Evolutionary conservation across 306 rosid genomes (phyloP), one percentile per base, ranked within the genome.

Genomic region (Begonia fuchsioides): DNA sequence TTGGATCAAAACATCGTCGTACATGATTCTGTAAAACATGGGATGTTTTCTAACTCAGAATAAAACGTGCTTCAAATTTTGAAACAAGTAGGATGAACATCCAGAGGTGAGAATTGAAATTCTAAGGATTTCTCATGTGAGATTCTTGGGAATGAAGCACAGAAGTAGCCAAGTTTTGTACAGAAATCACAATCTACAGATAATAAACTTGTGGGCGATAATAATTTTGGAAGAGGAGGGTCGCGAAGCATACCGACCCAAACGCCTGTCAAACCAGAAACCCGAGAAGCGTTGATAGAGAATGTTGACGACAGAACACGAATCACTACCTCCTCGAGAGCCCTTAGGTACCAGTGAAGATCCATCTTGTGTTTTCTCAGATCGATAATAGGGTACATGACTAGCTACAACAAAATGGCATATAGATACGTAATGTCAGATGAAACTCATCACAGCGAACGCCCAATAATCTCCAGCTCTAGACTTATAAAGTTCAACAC

Each of bases 261-360:
- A 67, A 88, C 97, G 58, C 97, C 93, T 14, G 93, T 88, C 38
- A 79, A 71, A 50, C 95, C 95, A 51, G 84, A 74, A 18, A 66
- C 32, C 51, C 84, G 69, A 20, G 93, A 73, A 15, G 95, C 93
- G 44, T 72, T 61, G 60, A 88, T 88, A 3, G 78, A 72, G 62
- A 81, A 88, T n/a, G 82, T 62, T 2, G 79, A 72, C 53, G 75
- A 78, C 51, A 88, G 77, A 61, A 70, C 80, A 35, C 84, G 74
- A 51, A 88, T 81, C 32, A 88, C 69, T 48, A 81, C 86, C 73
- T 84, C 93, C 66, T 88, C 93, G 53, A 88, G 77, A 52, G 72
- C 76, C 64, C 97, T 84, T 38, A 84, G 90, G 70, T 88, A 79
- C 85, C 88, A 79, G 68, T 83, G 81, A 66, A 87, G 88, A 66